Conservation (phyloP, 2,329 filamentous ascomycete species). For the Botryotinia calthae region DNA sequence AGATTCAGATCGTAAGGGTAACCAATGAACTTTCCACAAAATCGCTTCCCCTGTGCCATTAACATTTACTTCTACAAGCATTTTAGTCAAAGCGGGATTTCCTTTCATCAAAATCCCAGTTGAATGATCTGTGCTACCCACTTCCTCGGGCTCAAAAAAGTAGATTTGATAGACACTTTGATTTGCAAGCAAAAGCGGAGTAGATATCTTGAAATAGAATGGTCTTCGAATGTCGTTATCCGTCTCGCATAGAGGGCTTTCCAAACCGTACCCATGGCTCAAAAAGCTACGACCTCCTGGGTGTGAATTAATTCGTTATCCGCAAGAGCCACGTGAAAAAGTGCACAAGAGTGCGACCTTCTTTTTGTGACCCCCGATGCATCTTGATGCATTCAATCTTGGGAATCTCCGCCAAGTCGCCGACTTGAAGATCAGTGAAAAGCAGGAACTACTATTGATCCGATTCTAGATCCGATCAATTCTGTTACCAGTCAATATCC, state of each 20-base stretch:
- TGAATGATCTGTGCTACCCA: conserved; percentile 10
- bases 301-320: conserved; percentile 6
- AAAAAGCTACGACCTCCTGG: conserved; percentile 4
- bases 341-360: background rate
- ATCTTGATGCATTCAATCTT: conserved; percentile 12
- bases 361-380: conserved; percentile 17
- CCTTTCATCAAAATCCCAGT: background rate
- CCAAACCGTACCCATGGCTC: conserved; percentile 5
- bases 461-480: background rate
- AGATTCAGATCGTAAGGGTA: conserved; percentile 8
- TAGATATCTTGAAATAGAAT: conserved; percentile 15
- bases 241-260: conserved; percentile 10
- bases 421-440: conserved; percentile 15
- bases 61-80: background rate
- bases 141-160: conserved; percentile 7
- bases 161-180: conserved; percentile 11
- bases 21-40: background rate
- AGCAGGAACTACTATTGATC: conserved; percentile 15
- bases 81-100: conserved; percentile 2
- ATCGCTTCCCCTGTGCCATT: conserved; percentile 8
- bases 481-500: background rate
- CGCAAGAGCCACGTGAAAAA: conserved; percentile 10
- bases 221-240: conserved; percentile 19
- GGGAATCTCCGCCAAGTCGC: conserved; percentile 16
- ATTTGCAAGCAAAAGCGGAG: background rate